These are phyloP conservation scores for Cornus kousa DNA, from an alignment of 148 eudicot species.

Conservation along the genomic window DNA sequence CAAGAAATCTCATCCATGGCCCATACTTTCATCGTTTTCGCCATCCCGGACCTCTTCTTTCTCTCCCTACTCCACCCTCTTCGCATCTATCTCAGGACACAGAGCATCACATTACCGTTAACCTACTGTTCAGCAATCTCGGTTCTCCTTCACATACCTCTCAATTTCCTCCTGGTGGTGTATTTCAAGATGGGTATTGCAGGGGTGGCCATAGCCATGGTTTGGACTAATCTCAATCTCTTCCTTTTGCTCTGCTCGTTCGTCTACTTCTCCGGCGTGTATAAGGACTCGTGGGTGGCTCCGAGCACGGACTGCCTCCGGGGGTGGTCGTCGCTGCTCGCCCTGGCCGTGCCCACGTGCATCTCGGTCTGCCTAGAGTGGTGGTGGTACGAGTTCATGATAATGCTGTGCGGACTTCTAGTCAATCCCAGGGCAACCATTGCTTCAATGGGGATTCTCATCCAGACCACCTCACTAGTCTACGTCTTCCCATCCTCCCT, in stretches of 20 bases:
- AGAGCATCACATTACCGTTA: conserved; percentile 66
- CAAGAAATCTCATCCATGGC: conserved; percentile 61
- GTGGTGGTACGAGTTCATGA: conserved; percentile 99
- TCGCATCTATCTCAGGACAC: conserved; percentile 69
- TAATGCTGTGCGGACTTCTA: conserved; percentile 69
- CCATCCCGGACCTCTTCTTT: conserved; percentile 79
- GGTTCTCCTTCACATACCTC: conserved; percentile 61
- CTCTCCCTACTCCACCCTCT: conserved; percentile 80
- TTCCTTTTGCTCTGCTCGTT: conserved; percentile 44
- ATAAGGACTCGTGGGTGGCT: conserved; percentile 64
- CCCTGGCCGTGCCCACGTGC: conserved; percentile 66
- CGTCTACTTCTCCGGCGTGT: conserved; percentile 57
- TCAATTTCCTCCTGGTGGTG: conserved; percentile 59
- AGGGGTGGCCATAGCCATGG: conserved; percentile 74
- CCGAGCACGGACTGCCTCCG: conserved; percentile 64
- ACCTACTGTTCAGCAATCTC: conserved; percentile 65
- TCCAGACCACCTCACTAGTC: conserved; percentile 77
- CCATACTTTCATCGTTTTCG: conserved; percentile 58
- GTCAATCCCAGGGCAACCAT: conserved; percentile 72
- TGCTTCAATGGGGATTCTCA: conserved; percentile 85
- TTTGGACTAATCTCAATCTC: conserved; percentile 63
- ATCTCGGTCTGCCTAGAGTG: conserved; percentile 84
- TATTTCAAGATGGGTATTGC: conserved; percentile 60
- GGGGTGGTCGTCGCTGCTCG: conserved; percentile 71
- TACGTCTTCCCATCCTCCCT: conserved; percentile 82